Percentiles rank a stretch among this genome's conserved stretches.
Conservation (phyloP, 1,139 yeast species). For the Saccharomyces hybrid region DNA sequence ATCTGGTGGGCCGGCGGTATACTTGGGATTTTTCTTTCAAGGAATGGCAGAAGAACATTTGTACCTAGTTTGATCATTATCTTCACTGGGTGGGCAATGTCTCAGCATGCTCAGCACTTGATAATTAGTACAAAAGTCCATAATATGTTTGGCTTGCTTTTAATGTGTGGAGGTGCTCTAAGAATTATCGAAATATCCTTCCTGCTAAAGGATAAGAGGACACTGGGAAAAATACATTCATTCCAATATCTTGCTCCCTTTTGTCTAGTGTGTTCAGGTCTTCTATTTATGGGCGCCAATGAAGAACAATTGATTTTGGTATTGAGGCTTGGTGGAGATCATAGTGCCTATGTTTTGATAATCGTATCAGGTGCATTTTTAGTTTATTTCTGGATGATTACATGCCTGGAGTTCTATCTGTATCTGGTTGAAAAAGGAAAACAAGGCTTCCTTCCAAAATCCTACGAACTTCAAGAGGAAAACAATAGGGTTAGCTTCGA, state of each 20-base stretch:
- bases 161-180: slow-evolving; percentile 69
- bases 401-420: slow-evolving; percentile 51
- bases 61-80: slow-evolving; percentile 75
- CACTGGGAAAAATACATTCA: slow-evolving; percentile 46
- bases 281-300: slow-evolving; percentile 82
- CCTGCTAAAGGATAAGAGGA: slow-evolving; percentile 50
- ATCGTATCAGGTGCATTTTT: slow-evolving; percentile 68
- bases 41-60: slow-evolving; percentile 58
- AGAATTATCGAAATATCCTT: slow-evolving; percentile 75
- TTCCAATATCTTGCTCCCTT: slow-evolving; percentile 85
- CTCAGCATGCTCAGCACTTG: slow-evolving; percentile 73
- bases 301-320: slow-evolving; percentile 79
- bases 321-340: slow-evolving; percentile 70
- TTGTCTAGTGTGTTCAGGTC: slow-evolving; percentile 68
- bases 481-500: slow-evolving; percentile 4
- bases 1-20: slow-evolving; percentile 95
- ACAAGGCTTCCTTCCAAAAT: slow-evolving; percentile 9
- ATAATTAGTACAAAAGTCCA: slow-evolving; percentile 79
- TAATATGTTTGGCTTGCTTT: slow-evolving; percentile 70
- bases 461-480: slow-evolving; percentile 1
- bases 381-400: slow-evolving; percentile 57
- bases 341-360: slow-evolving; percentile 70
- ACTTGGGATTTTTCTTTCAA: slow-evolving; percentile 67
- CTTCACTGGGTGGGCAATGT: slow-evolving; percentile 92
- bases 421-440: slow-evolving; percentile 32